These are phyloP conservation scores for Neoscytalidium dimidiatum DNA, from an alignment of 2,329 filamentous ascomycete species.

Conservation along the genomic window DNA sequence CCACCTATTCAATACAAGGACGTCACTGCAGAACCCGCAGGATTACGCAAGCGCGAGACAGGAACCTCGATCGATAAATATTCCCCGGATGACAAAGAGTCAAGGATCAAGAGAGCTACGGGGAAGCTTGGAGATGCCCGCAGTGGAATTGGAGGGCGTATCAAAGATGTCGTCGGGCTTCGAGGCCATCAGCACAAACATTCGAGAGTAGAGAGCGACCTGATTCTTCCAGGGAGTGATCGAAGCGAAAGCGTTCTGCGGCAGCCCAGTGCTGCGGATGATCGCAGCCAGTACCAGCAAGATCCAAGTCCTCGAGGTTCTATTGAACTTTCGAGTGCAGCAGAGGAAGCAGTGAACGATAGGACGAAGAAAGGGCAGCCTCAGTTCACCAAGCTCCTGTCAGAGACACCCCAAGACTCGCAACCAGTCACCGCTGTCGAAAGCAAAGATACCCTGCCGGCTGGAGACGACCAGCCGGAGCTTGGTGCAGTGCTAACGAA, in stretches of 20 bases:
- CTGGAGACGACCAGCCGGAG: conserved; percentile 26
- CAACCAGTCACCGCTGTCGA: conserved; percentile 25
- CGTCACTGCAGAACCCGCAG: conserved; percentile 39
- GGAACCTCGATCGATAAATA: conserved; percentile 12
- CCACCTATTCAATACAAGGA: conserved; percentile 54
- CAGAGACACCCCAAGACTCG: conserved; percentile 37
- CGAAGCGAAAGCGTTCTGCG: background rate
- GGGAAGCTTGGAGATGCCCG: conserved; percentile 78
- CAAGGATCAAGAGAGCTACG: conserved; percentile 70
- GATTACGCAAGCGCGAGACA: conserved; percentile 32
- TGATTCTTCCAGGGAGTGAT: conserved; percentile 12
- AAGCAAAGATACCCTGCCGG: conserved; percentile 23
- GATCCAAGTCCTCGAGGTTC: conserved; percentile 16
- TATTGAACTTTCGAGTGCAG: conserved; percentile 13
- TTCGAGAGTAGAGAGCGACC: conserved; percentile 38
- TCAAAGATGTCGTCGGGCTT: conserved; percentile 79
- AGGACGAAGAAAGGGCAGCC: background rate
- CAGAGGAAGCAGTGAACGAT: conserved; percentile 1
- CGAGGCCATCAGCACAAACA: conserved; percentile 44
- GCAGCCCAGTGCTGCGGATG: background rate
- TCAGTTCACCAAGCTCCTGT: conserved; percentile 29
- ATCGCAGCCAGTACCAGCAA: background rate
- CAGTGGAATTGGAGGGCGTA: conserved; percentile 72
- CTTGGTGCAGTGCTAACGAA: conserved; percentile 22
- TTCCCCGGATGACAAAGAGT: conserved; percentile 18